Base-by-base conservation (phyloP, 148 eudicot species). In the Rhododendron ovatum region DNA sequence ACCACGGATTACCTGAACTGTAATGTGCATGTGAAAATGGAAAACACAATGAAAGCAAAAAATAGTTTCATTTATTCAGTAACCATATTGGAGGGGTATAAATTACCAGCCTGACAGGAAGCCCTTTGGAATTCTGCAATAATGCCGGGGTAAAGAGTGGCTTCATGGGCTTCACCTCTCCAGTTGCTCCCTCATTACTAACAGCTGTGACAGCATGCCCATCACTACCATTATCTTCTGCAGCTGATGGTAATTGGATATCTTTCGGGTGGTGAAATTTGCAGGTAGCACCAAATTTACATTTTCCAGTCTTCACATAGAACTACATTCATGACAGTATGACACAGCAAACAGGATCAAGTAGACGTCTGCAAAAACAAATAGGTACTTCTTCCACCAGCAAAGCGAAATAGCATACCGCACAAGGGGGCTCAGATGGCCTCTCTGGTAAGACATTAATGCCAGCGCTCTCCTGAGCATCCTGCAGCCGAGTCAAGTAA, bases 211-310 rank as follows among this genome's bases (percentile, higher is more conserved):
- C 90, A 87, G 83, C 69, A 83, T 92, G 91, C 43, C 83, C 93
- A 55, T 74, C 88, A 81, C 43, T 76, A 71, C 84, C 85, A 90
- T 85, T 87, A 84, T 87, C 95, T 80, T 84, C 90, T 88, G 80
- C 91, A 87, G 90, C 86, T 86, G 90, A 80, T 88, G 91, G 91
- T 79, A 94, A 80, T 82, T 88, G 88, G 82, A 95, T 88, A 86
- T 91, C 94, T 91, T 89, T 97, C 73, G 99, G 99, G 87, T 97
- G 99, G 89, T 97, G 95, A 86, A 93, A 97, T 93, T 92, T 97
- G 96, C 99, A 97, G 57, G 92, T 85, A 59, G 88, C 83, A 35
- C 98, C 98, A 90, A 94, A 97, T 90, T 94, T 97, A 88, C 99
- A 97, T 71, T 87, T 91, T 74, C 99, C 99, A 82, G 84, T 82